Base-by-base conservation (phyloP, 495 filamentous ascomycete genomes). In the Podospora tetraspora region DNA sequence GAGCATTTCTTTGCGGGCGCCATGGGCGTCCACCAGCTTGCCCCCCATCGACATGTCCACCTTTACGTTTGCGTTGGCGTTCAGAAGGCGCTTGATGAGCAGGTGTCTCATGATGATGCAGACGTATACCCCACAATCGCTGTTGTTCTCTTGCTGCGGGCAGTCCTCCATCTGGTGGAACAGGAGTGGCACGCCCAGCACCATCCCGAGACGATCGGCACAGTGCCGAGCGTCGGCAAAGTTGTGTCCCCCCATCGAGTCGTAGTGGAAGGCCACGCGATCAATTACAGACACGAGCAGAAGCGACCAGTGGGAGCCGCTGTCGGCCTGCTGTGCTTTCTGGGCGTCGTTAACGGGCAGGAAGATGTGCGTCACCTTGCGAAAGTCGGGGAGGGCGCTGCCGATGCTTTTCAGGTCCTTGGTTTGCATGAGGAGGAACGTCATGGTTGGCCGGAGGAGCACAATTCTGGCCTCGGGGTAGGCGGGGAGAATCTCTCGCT, bases 91-190 rank as follows among this genome's bases (percentile, higher is more conserved):
- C 78, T 91, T 92, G 43, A 97, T 78, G 22, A 99, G 86, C 19
- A 99, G 79, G 77, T 97, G 87, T 56, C 91, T 85, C 94, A 98
- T 99, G 66, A 90, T 84, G 71, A 97, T 85, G 77, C 96, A 98
- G 2, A 99, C 96, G 77, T 92, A 97, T 0, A 99, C 93, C 16
- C 96, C 96, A 75, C 96, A 99, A 79, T 98, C 96, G 69, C 85
- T 92, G 64, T 89, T 87, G 72, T 98, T 97, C 70, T 93, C 91
- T 78, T 99, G 96, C 70, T 97, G 90, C 3, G 95, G 96, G 10
- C 87, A 88, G 74, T 98, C 95, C 5, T 88, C 81, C 29, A 99
- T 80, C 79, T 94, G 85, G 67, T 89, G 80, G 73, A 94, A 97
- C 8, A 84, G 78, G 12, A 98, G 80, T 1, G 77, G 77, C 57